Base-by-base conservation (phyloP, 2,329 filamentous ascomycete genomes). In the Aspergillus jensenii region DNA sequence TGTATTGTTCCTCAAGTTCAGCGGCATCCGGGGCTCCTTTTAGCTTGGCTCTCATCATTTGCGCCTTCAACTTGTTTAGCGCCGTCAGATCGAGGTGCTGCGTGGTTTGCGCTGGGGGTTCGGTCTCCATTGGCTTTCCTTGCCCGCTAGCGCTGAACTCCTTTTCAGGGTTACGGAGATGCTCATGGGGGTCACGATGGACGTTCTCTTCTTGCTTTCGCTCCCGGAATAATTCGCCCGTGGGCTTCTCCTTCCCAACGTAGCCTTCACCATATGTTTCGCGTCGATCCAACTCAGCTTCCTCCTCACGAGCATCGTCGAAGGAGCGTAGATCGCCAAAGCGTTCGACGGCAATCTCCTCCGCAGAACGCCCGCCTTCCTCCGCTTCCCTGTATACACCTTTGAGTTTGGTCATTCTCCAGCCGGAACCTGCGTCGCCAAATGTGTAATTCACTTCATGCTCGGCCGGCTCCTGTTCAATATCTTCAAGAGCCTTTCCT, bases 361-460 rank as follows among this genome's bases (percentile, higher is more conserved):
- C 93, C 0, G 96, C 81, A 0, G 84, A 68, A n/a, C 82, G 82
- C 0, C 87, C 87, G 0, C 81, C 87, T 66, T 95, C 88, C 65
- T 96, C 83, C 0, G 92, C 91, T 54, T 88, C 84, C 25, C 85
- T 84, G 73, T 96, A 96, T 2, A 96, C 90, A 11, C 87, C 89
- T 64, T 90, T 92, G 33, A 99, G 84, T 74, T 93, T 97, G 6
- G 89, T 96, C 93, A 99, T 96, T 50, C 96, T 88, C 95, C 96
- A 99, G 67, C 91, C 86, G 14, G 93, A 93, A 0, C 95, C 93
- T 6, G 85, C 78, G 72, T 99, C 95, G 17, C 96, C 95, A 74
- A 99, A 96, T 0, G 79, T 90, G 71, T 98, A 99, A 58, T 85
- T 81, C 8, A 96, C 85, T 56, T 90, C 84, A 53, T 86, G 80